Evolutionary conservation across 23 red algal species (phyloP).

Genomic region (Gracilaria caudata): DNA sequence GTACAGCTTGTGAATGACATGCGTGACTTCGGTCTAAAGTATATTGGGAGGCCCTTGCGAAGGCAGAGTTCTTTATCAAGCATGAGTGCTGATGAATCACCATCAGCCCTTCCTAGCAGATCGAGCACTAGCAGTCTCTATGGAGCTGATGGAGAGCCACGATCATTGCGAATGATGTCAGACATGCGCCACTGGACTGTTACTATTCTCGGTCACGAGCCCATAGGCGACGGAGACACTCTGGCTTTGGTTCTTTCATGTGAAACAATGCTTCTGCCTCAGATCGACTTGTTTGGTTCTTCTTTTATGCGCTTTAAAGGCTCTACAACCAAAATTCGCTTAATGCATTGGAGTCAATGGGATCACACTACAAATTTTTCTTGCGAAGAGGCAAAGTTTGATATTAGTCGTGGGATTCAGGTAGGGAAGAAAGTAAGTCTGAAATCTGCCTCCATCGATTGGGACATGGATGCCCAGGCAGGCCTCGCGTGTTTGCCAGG

Average conservation of each 20-base stretch:
- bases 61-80: conserved; percentile 16
- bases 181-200: conserved; percentile 69
- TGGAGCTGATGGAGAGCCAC: conserved; percentile 41
- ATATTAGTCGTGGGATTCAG: conserved; percentile 32
- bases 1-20: conserved; percentile 49
- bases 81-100: conserved; percentile 33
- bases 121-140: conserved; percentile 48
- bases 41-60: neutral
- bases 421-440: conserved; percentile 47
- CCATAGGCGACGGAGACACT: conserved; percentile 63
- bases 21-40: conserved; percentile 29
- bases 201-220: conserved; percentile 45
- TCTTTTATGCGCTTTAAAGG: conserved; percentile 33
- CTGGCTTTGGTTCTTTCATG: conserved; percentile 49
- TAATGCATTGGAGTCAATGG: conserved; percentile 73
- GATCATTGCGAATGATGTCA: conserved; percentile 33
- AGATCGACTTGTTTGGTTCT: conserved; percentile 37
- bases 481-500: conserved; percentile 50
- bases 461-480: conserved; percentile 73
- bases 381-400: conserved; percentile 61
- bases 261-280: conserved; percentile 53
- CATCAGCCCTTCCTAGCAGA: neutral
- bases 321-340: conserved; percentile 20
- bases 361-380: conserved; percentile 50
- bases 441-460: conserved; percentile 38